Base-by-base conservation (phyloP, 495 filamentous ascomycete genomes). In the Talaromyces thailandensis region DNA sequence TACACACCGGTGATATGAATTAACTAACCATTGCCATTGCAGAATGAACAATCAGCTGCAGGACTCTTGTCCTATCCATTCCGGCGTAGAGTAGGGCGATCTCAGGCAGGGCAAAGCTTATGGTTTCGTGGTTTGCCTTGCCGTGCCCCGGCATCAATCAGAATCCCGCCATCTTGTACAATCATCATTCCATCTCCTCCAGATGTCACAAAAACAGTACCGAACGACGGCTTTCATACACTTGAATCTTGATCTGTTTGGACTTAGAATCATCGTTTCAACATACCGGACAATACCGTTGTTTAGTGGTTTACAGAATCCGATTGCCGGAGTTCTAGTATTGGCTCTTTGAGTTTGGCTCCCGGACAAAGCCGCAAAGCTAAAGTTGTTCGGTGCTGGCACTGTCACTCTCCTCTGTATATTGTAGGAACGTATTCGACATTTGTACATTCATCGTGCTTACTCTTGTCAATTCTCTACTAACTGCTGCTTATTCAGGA, bases 311-410 rank as follows among this genome's bases (percentile, higher is more conserved):
- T 40, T 40, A 40, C 35, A 29, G 14, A 40, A 16, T 25, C 51
- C 51, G 51, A 55, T 26, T 12, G 51, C 51, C 51, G 51, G 51
- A 55, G 21, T 55, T 55, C 28, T 26, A 48, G 43, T 48, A 48
- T 48, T 48, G 43, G 43, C 43, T 24, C 50, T 28, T 53, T 24
- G 50, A 53, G 50, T 53, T 51, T 53, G 50, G 50, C 50, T 53
- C 50, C 50, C 50, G 50, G 24, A 53, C 50, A 53, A 53, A 53
- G 50, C 50, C 50, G 50, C 50, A 53, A 53, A 48, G 23, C 50
- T 53, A 53, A 28, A 53, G 25, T 28, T 26, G 23, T 23, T 21
- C 18, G 48, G 31, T 35, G 31, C 31, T 35, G 26, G 26, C 26
- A 3, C 2, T 28, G 6, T 6, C 26, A 28, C 26, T 28, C n/a